Base-by-base conservation (phyloP, 2,329 filamentous ascomycete species). In the Sarocladium strictum region DNA sequence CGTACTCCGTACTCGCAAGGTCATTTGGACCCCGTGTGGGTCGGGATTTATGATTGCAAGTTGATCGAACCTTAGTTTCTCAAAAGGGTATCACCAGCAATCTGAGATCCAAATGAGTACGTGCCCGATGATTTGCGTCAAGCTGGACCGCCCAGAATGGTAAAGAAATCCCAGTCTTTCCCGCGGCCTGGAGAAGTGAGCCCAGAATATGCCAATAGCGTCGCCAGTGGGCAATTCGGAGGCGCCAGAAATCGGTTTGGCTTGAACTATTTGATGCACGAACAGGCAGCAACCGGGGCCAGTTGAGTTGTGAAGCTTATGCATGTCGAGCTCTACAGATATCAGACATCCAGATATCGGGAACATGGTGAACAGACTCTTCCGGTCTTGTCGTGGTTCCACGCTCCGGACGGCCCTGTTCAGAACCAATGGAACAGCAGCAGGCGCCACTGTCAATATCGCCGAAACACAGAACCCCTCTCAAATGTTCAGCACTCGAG, bases 151-250 rank as follows among this genome's bases (percentile, higher is more conserved):
- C 14, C n/a, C 7, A 29, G 11, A 11, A 47, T 17, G 23, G 24
- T 24, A 47, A 27, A 27, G 29, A 17, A 47, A 47, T 47, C 24
- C 21, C 3, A 27, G 23, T 7, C 10, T 43, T 43, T 19, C 43
- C 24, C 14, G 12, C 43, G 43, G 29, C 43, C 7, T 47, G 43
- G 43, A 15, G 29, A 47, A 47, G 43, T 47, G 23, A 29, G 43
- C 43, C 24, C 43, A 47, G 43, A 47, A 27, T 47, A n/a, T 27
- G 23, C 43, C 43, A 47, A 47, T 47, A 47, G 43, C 21, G 40
- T 24, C 10, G 40, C 6, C 40, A 23, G 17, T 6, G 17, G 15
- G 17, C 10, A 24, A 43, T 3, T 7, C 6, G 6, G 17, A 43
- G 17, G 40, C 5, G 21, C 40, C 21, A 43, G 40, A 43, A 43